Evolutionary conservation across 768 basidiomycete species (phyloP).

Genomic region (Mycena belliarum): DNA sequence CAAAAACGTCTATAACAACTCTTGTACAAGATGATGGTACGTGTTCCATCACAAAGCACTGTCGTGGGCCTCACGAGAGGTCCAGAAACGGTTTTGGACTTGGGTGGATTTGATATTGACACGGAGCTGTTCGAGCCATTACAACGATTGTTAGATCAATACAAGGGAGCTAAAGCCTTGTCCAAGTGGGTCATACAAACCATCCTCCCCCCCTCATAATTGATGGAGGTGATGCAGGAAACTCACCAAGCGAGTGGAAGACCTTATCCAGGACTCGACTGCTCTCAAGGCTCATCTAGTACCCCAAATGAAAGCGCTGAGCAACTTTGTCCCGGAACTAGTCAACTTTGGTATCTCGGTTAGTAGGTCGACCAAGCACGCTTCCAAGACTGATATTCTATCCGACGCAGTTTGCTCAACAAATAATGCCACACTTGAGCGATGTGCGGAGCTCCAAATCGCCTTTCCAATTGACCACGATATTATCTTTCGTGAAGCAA

Average conservation of each 20-base stretch:
- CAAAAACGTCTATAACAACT: constrained; percentile 80
- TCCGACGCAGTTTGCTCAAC: constrained; percentile 74
- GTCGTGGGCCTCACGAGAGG: not conserved
- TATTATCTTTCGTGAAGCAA: constrained; percentile 72
- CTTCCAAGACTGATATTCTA: not conserved
- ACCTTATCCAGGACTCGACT: constrained; percentile 66
- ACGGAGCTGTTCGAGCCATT: constrained; percentile 80
- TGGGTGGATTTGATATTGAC: constrained; percentile 75
- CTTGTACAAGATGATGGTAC: constrained; percentile 78
- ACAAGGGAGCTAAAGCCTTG: constrained; percentile 74
- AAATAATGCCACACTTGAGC: constrained; percentile 81
- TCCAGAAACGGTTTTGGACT: constrained; percentile 70
- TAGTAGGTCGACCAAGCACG: constrained; percentile 65
- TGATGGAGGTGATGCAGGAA: constrained; percentile 57
- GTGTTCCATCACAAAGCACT: not conserved
- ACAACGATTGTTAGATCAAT: constrained; percentile 79
- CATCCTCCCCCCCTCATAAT: not conserved
- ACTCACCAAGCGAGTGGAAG: constrained; percentile 82
- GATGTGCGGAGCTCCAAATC: constrained; percentile 79
- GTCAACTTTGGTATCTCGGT: constrained; percentile 93
- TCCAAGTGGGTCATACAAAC: constrained; percentile 58
- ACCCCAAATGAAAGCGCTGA: constrained; percentile 71
- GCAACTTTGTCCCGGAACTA: constrained; percentile 72
- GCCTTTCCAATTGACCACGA: constrained; percentile 71
- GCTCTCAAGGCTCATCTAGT: constrained; percentile 74